Percentiles rank a stretch among this genome's conserved stretches.
These are phyloP conservation scores for Grosmannia huntii DNA, from an alignment of 2,329 filamentous ascomycete genomes.

Conservation along the genomic window DNA sequence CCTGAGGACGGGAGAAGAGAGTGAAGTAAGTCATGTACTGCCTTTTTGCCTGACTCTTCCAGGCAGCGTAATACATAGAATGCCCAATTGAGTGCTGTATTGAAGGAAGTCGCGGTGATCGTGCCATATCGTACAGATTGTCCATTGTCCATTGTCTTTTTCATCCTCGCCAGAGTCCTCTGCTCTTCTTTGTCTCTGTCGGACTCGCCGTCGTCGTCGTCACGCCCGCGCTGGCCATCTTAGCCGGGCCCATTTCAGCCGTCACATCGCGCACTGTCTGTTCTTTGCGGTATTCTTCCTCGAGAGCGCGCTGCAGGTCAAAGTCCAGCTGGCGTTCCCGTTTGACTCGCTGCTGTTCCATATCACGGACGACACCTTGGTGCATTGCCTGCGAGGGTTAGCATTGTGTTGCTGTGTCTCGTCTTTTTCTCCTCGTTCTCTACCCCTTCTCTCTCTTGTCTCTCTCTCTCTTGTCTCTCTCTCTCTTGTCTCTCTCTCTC, in stretches of 20 bases:
- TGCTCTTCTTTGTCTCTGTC: not conserved
- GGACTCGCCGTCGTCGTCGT: slow-evolving; percentile 1
- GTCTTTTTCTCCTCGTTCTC: not conserved
- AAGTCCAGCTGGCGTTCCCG: slow-evolving; percentile 87
- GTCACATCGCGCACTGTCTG: slow-evolving; percentile 56
- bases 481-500: not conserved
- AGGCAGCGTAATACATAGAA: too few species aligned
- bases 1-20: not conserved
- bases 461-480: too few species aligned
- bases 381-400: slow-evolving; percentile 66
- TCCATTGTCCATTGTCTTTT: not conserved
- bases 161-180: not conserved
- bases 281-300: slow-evolving; percentile 80
- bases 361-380: slow-evolving; percentile 80
- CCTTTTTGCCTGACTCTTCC: too few species aligned
- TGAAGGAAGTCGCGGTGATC: not conserved
- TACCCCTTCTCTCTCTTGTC: not conserved
- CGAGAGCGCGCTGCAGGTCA: slow-evolving; percentile 74
- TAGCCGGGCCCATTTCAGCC: not conserved
- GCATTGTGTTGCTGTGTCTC: not conserved
- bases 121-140: not conserved
- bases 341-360: slow-evolving; percentile 87
- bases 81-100: not conserved
- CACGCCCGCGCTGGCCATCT: not conserved
- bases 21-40: too few species aligned